Conservation (phyloP, 2,329 filamentous ascomycete species). For the Cladosporium cucumerinum region DNA sequence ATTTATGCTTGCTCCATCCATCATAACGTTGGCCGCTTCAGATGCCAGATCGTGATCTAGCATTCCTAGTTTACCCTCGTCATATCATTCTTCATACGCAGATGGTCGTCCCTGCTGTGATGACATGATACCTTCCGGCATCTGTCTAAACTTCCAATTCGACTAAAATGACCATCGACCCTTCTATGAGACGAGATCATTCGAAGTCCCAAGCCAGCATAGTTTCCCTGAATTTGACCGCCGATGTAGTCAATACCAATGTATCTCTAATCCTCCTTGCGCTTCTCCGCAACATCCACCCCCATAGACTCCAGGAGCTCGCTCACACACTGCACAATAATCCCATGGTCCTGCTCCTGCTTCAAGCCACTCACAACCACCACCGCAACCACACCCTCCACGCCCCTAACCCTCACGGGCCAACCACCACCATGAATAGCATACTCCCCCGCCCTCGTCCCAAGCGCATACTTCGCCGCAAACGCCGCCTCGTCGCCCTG, state of each 20-base stretch:
- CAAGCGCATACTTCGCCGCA: constrained; percentile 61
- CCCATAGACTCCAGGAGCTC: constrained; percentile 45
- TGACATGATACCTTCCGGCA: not conserved
- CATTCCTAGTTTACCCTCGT: not conserved
- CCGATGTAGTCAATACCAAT: not conserved
- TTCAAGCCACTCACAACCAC: constrained; percentile 73
- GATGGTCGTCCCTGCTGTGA: not conserved
- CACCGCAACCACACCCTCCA: constrained; percentile 72
- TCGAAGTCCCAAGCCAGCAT: not conserved
- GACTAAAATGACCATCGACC: not conserved
- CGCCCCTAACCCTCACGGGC: constrained; percentile 67
- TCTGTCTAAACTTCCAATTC: not conserved
- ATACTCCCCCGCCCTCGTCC: constrained; percentile 56
- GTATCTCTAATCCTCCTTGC: constrained; percentile 38
- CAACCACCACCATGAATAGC: constrained; percentile 76
- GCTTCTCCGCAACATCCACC: constrained; percentile 31
- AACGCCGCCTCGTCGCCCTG: constrained; percentile 62
- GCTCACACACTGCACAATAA: constrained; percentile 67
- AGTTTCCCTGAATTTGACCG: not conserved
- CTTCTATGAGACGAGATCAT: not conserved
- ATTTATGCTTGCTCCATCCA: not conserved
- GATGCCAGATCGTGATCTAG: not conserved
- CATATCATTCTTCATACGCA: not conserved
- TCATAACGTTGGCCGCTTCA: not conserved
- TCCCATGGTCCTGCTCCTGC: constrained; percentile 73